A percentile compares a stretch with the other conserved stretches of the same genome.
Evolutionary conservation across 2,329 filamentous ascomycete species (phyloP).

Genomic region (Aspergillus candidus): DNA sequence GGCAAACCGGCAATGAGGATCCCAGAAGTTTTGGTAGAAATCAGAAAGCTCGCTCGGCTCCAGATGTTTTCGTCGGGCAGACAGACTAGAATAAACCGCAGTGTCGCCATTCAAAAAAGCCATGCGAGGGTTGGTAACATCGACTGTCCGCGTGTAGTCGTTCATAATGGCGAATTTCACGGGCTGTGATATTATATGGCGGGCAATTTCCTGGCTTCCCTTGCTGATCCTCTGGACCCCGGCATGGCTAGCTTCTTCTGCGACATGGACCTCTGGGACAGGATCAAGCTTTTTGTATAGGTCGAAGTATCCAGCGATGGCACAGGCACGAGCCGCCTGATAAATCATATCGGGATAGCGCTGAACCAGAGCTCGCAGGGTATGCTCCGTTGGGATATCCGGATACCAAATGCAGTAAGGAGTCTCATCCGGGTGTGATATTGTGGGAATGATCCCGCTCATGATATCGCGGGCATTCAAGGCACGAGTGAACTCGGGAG

Average conservation of each 20-base stretch:
- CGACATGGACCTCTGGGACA: conserved; percentile 36
- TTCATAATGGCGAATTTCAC: conserved; percentile 33
- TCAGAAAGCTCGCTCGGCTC: neutral
- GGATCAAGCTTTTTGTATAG: conserved; percentile 35
- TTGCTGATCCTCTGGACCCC: conserved; percentile 1
- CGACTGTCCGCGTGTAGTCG: conserved; percentile 27
- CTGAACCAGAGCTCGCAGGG: conserved; percentile 28
- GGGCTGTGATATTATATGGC: conserved; percentile 23
- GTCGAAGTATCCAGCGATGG: conserved; percentile 32
- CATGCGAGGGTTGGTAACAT: conserved; percentile 2
- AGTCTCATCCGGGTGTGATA: conserved; percentile 14
- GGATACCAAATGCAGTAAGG: conserved; percentile 44
- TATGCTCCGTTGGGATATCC: conserved; percentile 31
- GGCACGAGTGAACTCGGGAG: conserved; percentile 12
- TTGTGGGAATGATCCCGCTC: conserved; percentile 24
- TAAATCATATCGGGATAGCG: conserved; percentile 29
- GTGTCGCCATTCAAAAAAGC: conserved; percentile 34
- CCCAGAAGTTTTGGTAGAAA: neutral
- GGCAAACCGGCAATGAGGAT: conserved; percentile 1
- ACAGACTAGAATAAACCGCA: conserved; percentile 22
- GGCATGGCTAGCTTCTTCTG: conserved; percentile 36
- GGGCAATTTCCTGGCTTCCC: conserved; percentile 22
- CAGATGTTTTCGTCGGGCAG: neutral
- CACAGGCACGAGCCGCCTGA: conserved; percentile 37
- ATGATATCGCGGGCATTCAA: conserved; percentile 13